phyloP scores from a whole-genome alignment of 176 grass and related monocot species.

The Triticum dicoccoides region DNA sequence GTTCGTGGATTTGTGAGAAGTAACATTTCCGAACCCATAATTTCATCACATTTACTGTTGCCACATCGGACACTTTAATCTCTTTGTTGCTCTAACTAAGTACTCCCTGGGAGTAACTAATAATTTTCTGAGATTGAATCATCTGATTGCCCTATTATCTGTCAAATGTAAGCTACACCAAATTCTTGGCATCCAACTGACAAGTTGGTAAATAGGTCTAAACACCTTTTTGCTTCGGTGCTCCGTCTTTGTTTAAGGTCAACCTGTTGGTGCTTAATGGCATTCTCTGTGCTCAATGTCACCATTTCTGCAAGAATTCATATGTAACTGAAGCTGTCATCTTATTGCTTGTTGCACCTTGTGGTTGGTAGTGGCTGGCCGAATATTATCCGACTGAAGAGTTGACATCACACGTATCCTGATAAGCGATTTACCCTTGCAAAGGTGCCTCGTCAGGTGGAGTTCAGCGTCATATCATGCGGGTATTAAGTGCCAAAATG shows the following conservation, averaged over 20 bases:
- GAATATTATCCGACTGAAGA: neutral
- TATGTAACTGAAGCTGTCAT: neutral
- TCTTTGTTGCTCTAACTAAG: neutral
- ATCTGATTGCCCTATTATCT: neutral
- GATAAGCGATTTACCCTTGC: neutral
- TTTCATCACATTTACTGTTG: neutral
- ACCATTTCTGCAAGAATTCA: constrained; percentile 20
- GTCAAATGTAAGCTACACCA: constrained; percentile 2
- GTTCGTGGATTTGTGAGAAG: neutral
- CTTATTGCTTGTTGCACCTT: neutral
- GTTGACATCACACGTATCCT: constrained; percentile 22
- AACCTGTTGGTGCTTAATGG: neutral
- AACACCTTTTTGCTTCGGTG: constrained; percentile 27
- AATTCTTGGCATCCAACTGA: constrained; percentile 4
- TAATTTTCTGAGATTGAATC: neutral
- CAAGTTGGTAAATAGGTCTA: neutral
- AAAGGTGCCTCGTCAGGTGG: constrained; percentile 26
- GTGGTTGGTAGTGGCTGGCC: constrained; percentile 2
- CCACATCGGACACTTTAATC: neutral
- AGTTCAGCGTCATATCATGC: constrained; percentile 17
- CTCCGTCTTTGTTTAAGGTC: constrained; percentile 5
- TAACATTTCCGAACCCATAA: neutral
- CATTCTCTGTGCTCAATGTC: neutral
- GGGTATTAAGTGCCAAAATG: neutral
- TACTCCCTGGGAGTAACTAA: neutral